These are phyloP conservation scores for Pseudogymnoascus sp. DNA, from an alignment of 2,329 filamentous ascomycete genomes.

Conservation along the genomic window DNA sequence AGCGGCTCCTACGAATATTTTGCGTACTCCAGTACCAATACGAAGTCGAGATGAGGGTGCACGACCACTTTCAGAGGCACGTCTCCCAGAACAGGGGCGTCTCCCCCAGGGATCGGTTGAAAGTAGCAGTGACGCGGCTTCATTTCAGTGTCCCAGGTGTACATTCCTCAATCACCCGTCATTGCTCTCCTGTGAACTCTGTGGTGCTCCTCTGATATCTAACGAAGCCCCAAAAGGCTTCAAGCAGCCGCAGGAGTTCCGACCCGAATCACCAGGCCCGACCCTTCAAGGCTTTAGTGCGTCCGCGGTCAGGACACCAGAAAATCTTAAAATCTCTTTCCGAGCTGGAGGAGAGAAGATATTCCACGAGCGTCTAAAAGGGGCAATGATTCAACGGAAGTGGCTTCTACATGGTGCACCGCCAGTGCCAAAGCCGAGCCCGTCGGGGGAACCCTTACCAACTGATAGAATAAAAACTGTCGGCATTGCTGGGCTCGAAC, in stretches of 20 bases:
- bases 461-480: constrained; percentile 53
- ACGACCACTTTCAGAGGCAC: constrained; percentile 21
- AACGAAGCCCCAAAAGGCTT: constrained; percentile 38
- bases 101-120: constrained; percentile 11
- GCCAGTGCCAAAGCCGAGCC: constrained; percentile 62
- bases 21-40: constrained; percentile 25
- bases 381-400: constrained; percentile 83
- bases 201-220: constrained; percentile 66
- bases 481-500: constrained; percentile 88
- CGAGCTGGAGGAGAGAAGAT: constrained; percentile 81
- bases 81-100: constrained; percentile 7
- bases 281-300: constrained; percentile 38
- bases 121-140: constrained; percentile 25
- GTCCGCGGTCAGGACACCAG: constrained; percentile 49
- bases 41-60: constrained; percentile 20
- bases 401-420: constrained; percentile 90
- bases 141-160: constrained; percentile 72
- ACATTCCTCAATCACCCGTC: constrained; percentile 93
- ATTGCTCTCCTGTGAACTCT: constrained; percentile 80
- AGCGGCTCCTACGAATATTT: constrained; percentile 22
- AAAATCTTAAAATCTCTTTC: constrained; percentile 87
- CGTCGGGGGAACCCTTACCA: constrained; percentile 20
- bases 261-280: constrained; percentile 74
- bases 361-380: constrained; percentile 83
- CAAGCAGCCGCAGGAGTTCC: constrained; percentile 34